These are phyloP conservation scores for Ophiostoma triangulosporum DNA, from an alignment of 2,329 filamentous ascomycete species.

Conservation along the genomic window DNA sequence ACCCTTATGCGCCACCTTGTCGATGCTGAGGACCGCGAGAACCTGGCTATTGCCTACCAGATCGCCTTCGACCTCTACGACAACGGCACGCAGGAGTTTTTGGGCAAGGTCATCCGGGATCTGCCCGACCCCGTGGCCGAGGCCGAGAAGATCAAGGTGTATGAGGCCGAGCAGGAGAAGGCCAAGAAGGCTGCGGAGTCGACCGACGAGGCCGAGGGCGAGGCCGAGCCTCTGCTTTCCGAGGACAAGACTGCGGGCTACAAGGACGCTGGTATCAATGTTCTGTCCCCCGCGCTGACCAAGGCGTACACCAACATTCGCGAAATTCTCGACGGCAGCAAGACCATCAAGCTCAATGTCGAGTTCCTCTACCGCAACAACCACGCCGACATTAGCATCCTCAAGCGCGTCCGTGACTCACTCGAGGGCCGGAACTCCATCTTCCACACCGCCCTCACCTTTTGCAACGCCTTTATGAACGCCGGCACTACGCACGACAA, in stretches of 20 bases:
- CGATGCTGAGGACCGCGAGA: constrained; percentile 61
- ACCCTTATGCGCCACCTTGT: constrained; percentile 74
- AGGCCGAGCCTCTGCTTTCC: constrained; percentile 35
- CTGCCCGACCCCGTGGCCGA: constrained; percentile 44
- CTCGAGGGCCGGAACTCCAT: constrained; percentile 94
- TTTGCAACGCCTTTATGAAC: constrained; percentile 99
- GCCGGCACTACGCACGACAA: constrained; percentile 96
- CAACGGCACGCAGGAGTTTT: constrained; percentile 94
- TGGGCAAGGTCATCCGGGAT: constrained; percentile 75
- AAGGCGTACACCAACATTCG: constrained; percentile 51
- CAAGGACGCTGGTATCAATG: constrained; percentile 28
- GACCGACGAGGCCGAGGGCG: constrained; percentile 22
- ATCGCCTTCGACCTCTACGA: constrained; percentile 97
- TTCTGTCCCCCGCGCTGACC: constrained; percentile 34
- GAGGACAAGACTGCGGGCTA: constrained; percentile 25
- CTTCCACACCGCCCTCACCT: constrained; percentile 93
- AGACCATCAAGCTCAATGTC: constrained; percentile 86
- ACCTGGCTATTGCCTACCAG: constrained; percentile 81
- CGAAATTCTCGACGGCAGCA: constrained; percentile 69
- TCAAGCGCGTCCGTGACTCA: constrained; percentile 94
- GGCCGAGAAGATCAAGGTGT: constrained; percentile 16
- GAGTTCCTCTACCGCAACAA: constrained; percentile 88
- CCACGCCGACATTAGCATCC: constrained; percentile 76
- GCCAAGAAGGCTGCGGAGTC: constrained; percentile 30
- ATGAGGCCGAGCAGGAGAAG: neutral